Conservation (phyloP, 2,329 filamentous ascomycete genomes). For the Hypoxylon sp. region DNA sequence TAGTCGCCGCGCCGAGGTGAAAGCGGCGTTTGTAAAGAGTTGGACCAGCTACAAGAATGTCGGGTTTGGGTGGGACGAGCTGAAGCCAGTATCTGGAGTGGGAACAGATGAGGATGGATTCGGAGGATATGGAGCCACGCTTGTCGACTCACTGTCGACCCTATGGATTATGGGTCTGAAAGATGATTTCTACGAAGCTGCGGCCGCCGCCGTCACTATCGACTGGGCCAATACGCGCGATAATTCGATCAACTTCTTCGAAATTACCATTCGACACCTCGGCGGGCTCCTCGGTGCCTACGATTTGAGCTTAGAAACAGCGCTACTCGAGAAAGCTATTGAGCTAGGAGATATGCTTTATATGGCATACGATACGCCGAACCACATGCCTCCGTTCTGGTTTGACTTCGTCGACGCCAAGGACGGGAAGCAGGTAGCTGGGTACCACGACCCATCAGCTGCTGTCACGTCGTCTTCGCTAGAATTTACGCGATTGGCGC, state of each 20-base stretch:
- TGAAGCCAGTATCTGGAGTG: slow-evolving; percentile 47
- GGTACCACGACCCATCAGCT: slow-evolving; percentile 53
- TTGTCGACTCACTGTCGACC: slow-evolving; percentile 71
- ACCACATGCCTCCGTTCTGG: slow-evolving; percentile 65
- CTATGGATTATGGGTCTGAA: slow-evolving; percentile 71
- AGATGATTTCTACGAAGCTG: slow-evolving; percentile 67
- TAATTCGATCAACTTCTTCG: slow-evolving; percentile 57
- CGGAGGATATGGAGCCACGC: slow-evolving; percentile 63
- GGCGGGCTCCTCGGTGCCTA: slow-evolving; percentile 60
- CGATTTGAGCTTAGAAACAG: slow-evolving; percentile 57
- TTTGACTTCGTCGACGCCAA: slow-evolving; percentile 62
- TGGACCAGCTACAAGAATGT: slow-evolving; percentile 63
- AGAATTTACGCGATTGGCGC: slow-evolving; percentile 77
- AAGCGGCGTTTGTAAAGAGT: slow-evolving; percentile 57
- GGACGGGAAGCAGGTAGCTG: slow-evolving; percentile 51
- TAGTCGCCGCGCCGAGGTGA: slow-evolving; percentile 54
- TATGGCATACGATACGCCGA: slow-evolving; percentile 61
- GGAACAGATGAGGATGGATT: slow-evolving; percentile 46
- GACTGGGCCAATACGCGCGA: slow-evolving; percentile 60
- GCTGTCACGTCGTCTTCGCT: slow-evolving; percentile 70
- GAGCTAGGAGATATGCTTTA: slow-evolving; percentile 63
- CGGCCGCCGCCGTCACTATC: slow-evolving; percentile 60
- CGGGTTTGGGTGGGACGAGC: slow-evolving; percentile 47
- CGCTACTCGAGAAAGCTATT: slow-evolving; percentile 57
- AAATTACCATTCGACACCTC: slow-evolving; percentile 61